Percentiles rank a stretch among this genome's conserved stretches.
phyloP scores from a whole-genome alignment of 495 filamentous ascomycete genomes.

The Hypoxylon lienhwacheense region DNA sequence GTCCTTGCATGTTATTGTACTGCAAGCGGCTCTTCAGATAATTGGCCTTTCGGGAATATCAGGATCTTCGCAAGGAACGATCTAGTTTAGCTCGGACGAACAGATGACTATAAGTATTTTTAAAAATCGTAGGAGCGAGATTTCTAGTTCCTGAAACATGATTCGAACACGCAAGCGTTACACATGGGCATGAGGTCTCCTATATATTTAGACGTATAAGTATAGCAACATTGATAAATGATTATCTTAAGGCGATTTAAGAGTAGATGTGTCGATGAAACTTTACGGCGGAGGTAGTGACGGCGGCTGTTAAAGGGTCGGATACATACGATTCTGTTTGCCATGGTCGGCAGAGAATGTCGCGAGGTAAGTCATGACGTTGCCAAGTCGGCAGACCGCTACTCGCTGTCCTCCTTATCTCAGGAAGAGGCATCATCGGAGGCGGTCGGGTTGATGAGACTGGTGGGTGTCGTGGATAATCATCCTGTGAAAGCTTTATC shows the following conservation, averaged over 20 bases:
- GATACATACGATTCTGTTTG: constrained; percentile 63
- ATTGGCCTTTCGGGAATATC: too few species aligned
- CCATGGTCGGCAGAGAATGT: constrained; percentile 60
- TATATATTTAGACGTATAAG: constrained; percentile 40
- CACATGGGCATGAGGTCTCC: constrained; percentile 74
- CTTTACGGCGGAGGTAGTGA: constrained; percentile 32
- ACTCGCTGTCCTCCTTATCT: constrained; percentile 34
- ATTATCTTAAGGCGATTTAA: too few species aligned
- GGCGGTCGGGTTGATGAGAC: constrained; percentile 34
- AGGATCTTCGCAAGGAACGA: too few species aligned
- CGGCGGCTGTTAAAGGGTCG: constrained; percentile 45
- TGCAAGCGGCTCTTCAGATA: too few species aligned
- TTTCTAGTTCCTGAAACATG: background rate
- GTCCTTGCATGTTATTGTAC: too few species aligned
- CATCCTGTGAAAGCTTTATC: constrained; percentile 45
- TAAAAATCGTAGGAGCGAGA: background rate
- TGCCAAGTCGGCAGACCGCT: constrained; percentile 40
- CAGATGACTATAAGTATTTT: background rate
- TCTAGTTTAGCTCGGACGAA: too few species aligned
- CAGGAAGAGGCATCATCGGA: constrained; percentile 41
- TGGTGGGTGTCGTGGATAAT: constrained; percentile 41
- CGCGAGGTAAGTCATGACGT: constrained; percentile 47
- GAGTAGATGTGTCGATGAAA: too few species aligned
- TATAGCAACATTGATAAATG: too few species aligned
- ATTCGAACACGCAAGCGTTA: constrained; percentile 60